These are phyloP conservation scores for Exophiala alcalophila DNA, from an alignment of 2,329 filamentous ascomycete genomes.

Conservation along the genomic window DNA sequence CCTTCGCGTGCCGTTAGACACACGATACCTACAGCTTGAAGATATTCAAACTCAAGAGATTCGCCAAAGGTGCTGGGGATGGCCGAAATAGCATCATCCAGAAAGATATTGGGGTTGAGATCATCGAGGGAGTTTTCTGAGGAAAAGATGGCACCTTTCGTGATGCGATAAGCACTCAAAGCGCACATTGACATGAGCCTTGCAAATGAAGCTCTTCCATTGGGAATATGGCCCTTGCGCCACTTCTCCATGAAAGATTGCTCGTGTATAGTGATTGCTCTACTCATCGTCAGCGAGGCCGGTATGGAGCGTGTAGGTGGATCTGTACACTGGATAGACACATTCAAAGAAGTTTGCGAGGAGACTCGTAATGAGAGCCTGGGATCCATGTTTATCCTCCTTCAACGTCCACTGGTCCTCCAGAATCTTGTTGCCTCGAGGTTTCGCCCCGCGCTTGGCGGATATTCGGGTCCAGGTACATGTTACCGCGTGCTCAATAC, in stretches of 20 bases:
- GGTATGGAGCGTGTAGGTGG: too few species aligned
- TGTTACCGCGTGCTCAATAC: constrained; percentile 5
- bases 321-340: constrained; percentile 15
- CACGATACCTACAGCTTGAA: constrained; percentile 10
- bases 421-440: background rate
- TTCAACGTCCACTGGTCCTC: constrained; percentile 3
- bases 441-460: constrained; percentile 11
- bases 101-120: constrained; percentile 5
- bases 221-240: constrained; percentile 4
- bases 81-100: constrained; percentile 8
- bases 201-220: constrained; percentile 2
- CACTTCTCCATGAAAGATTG: constrained; percentile 7
- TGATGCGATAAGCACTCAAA: constrained; percentile 10
- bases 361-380: too few species aligned
- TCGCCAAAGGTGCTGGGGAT: constrained; percentile 5
- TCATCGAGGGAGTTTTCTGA: too few species aligned
- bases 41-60: constrained; percentile 5
- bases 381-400: constrained; percentile 4
- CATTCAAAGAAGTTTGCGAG: constrained; percentile 9
- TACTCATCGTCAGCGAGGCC: too few species aligned
- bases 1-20: constrained; percentile 8
- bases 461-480: constrained; percentile 11
- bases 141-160: constrained; percentile 9
- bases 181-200: constrained; percentile 11
- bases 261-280: constrained; percentile 5